Base-by-base conservation (phyloP, 108 stramenopile genomes). In the Skeletonema tropicum region DNA sequence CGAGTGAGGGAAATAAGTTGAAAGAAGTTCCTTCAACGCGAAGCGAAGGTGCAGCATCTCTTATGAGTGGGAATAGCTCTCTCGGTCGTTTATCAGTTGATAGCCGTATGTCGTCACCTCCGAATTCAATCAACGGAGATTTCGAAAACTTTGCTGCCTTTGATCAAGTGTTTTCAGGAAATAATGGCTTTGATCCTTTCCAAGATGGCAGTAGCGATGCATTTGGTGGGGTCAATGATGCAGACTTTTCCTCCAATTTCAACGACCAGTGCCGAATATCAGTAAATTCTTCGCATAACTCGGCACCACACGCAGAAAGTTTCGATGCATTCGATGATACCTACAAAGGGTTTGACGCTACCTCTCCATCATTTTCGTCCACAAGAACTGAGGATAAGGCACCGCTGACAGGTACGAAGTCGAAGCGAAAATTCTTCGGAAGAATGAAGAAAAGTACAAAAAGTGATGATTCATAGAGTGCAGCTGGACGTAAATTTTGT, bases 161-260 rank as follows among this genome's bases (percentile, higher is more conserved):
- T 70, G 80, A 80, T 32, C 42, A 68, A 35, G 63, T 60, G 9
- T 75, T 70, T 59, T 42, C 42, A 65, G 42, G 17, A 61, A 65
- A 74, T 17, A 70, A 80, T 35, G 70, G 61, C 21, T 76, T 80
- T 26, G 75, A 80, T 59, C 73, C 66, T 12, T 69, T 74, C 42
- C 58, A 69, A 55, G 26, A 29, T 29, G 30, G 32, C 32, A 45
- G 39, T 33, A 32, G 17, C 17, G 61, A 45, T 12, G 30, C 52
- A 25, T 52, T 41, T 62, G 62, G 35, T 41, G 60, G 49, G 35
- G 46, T 42, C 6, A 23, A 49, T 21, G 17, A 49, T 19, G 17
- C 19, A 17, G 42, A 60, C 19, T 46, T 76, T 49, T 63, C 61
- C 42, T 63, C 62, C 32, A 46, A 38, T 15, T 64, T 70, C 64